A percentile compares a stretch with the other conserved stretches of the same genome.
Evolutionary conservation across 345 rosid species (phyloP).

Genomic region (Eucalyptus guilfoylei): DNA sequence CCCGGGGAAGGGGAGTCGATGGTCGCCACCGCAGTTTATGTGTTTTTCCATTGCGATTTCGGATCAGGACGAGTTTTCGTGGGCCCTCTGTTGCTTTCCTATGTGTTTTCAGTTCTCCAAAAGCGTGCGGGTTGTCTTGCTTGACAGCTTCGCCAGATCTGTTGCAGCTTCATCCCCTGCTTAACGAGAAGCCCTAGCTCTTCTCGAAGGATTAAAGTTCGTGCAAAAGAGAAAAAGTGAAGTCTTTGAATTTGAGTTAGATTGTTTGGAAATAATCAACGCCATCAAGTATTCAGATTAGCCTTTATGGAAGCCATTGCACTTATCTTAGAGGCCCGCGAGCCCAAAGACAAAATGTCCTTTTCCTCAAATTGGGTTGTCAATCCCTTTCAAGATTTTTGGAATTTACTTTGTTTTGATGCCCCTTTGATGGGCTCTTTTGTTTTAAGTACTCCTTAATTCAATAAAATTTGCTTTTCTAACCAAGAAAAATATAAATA

Average conservation of each 20-base stretch:
- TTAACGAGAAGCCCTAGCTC: not conserved
- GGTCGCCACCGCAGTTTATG: not conserved
- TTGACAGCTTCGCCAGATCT: fast-evolving
- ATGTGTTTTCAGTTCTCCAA: not conserved
- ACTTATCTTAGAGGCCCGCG: not conserved
- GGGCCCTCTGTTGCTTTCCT: not conserved
- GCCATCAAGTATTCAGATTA: fast-evolving
- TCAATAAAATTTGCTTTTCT: not conserved
- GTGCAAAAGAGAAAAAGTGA: not conserved
- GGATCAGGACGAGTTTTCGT: not conserved
- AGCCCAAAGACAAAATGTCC: not conserved
- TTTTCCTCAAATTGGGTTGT: not conserved
- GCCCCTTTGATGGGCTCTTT: not conserved
- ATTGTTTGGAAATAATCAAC: not conserved
- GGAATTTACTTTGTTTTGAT: not conserved
- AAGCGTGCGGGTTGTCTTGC: not conserved
- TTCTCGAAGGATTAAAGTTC: not conserved
- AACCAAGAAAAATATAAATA: not conserved
- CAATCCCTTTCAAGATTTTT: not conserved
- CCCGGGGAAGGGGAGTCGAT: not conserved
- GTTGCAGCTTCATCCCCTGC: too few relatives aligned
- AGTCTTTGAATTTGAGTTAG: not conserved
- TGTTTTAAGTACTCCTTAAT: not conserved
- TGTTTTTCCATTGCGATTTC: not conserved
- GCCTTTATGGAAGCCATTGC: not conserved